Evolutionary conservation across 176 grass and related monocot species (phyloP).

Genomic region (Alopecurus myosuroides): DNA sequence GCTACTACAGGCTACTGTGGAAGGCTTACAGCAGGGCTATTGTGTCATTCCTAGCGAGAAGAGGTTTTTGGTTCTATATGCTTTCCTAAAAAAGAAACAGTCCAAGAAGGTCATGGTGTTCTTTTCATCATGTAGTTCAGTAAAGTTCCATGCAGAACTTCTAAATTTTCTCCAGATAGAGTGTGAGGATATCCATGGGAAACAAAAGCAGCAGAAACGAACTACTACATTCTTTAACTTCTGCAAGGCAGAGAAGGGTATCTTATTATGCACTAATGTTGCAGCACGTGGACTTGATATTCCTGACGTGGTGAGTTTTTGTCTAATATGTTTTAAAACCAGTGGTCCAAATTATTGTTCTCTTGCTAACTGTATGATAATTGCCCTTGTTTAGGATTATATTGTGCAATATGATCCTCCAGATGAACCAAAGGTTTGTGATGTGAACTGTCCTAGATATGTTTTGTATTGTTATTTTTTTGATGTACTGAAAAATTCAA

Average conservation of each 20-base stretch:
- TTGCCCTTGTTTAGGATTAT: constrained; percentile 64
- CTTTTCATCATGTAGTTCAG: constrained; percentile 98
- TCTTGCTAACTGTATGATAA: constrained; percentile 2
- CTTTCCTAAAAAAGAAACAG: constrained; percentile 88
- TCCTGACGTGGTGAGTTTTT: constrained; percentile 79
- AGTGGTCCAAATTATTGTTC: not conserved
- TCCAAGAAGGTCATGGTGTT: constrained; percentile 96
- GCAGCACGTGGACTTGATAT: constrained; percentile 98
- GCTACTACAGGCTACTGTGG: constrained; percentile 70
- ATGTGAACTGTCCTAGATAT: not conserved
- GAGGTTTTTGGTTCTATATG: constrained; percentile 84
- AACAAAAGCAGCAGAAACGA: constrained; percentile 96
- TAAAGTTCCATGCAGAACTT: constrained; percentile 88
- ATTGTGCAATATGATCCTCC: constrained; percentile 98
- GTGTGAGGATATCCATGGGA: constrained; percentile 91
- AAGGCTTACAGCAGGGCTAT: constrained; percentile 92
- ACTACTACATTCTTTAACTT: constrained; percentile 91
- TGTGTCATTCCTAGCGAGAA: constrained; percentile 79
- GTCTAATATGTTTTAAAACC: not conserved
- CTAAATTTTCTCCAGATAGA: constrained; percentile 78
- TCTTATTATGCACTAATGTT: constrained; percentile 88
- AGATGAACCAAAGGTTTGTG: constrained; percentile 91
- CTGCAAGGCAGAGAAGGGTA: constrained; percentile 90
- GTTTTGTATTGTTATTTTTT: not conserved
- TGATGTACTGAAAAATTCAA: not conserved